phyloP scores from a whole-genome alignment of 768 basidiomycete species.

The Psilocybe sp. region DNA sequence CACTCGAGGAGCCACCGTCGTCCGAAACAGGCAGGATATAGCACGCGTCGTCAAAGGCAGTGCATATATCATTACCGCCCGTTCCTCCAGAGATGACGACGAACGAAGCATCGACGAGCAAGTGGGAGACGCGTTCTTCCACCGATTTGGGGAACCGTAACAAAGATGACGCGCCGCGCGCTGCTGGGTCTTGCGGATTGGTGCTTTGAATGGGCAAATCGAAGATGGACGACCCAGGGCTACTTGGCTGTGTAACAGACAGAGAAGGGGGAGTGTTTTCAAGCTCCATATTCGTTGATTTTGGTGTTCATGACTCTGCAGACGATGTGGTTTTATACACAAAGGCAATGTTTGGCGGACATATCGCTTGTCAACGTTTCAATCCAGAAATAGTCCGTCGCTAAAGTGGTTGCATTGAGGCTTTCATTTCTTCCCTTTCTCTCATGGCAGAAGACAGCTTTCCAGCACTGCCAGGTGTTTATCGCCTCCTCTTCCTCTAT shows the following conservation, averaged over 20 bases:
- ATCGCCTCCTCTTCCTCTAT: constrained; percentile 60
- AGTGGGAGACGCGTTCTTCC: constrained; percentile 8
- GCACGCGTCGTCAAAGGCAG: constrained; percentile 74
- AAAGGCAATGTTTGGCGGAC: constrained; percentile 3
- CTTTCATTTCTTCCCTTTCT: constrained; percentile 5
- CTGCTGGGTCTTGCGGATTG: constrained; percentile 4
- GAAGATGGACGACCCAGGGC: constrained; percentile 73
- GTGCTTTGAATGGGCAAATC: constrained; percentile 57
- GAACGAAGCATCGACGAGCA: constrained; percentile 39
- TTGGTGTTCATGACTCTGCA: background rate
- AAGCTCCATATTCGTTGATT: constrained; percentile 3
- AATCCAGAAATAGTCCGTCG: background rate
- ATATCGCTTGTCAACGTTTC: constrained; percentile 1
- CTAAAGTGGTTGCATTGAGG: background rate
- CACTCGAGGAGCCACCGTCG: constrained; percentile 92
- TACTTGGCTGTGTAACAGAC: constrained; percentile 33
- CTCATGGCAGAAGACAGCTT: constrained; percentile 32
- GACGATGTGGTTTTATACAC: constrained; percentile 1
- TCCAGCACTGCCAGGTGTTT: constrained; percentile 60
- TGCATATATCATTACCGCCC: constrained; percentile 87
- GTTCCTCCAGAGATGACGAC: constrained; percentile 91
- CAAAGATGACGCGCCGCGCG: constrained; percentile 6
- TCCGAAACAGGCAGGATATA: constrained; percentile 93
- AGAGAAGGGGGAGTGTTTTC: constrained; percentile 2
- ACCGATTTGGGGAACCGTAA: constrained; percentile 3